phyloP scores from a whole-genome alignment of 2,329 filamentous ascomycete genomes.

The Trichoderma sp. region DNA sequence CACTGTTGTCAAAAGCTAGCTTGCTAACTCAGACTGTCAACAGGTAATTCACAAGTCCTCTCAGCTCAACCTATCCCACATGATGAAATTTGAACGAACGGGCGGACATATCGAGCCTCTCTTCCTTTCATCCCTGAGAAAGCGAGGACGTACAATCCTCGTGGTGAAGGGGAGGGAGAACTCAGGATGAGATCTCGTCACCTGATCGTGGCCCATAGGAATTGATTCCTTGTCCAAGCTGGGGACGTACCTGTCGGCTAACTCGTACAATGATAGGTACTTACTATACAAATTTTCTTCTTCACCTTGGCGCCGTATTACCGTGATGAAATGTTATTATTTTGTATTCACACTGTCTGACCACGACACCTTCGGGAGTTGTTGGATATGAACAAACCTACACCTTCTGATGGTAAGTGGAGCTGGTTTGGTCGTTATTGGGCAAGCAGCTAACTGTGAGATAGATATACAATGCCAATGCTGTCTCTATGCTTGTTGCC shows the following conservation, averaged over 20 bases:
- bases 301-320: slow-evolving; percentile 29
- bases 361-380: slow-evolving; percentile 41
- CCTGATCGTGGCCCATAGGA: slow-evolving; percentile 53
- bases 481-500: not conserved
- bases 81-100: slow-evolving; percentile 71
- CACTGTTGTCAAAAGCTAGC: slow-evolving; percentile 29
- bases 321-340: slow-evolving; percentile 51
- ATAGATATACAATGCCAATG: slow-evolving; percentile 7
- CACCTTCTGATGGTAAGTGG: slow-evolving; percentile 56
- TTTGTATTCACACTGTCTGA: slow-evolving; percentile 65
- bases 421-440: not conserved
- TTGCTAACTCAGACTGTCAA: slow-evolving; percentile 44
- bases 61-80: slow-evolving; percentile 38
- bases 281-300: slow-evolving; percentile 35
- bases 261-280: slow-evolving; percentile 43
- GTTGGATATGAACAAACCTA: slow-evolving; percentile 55
- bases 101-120: slow-evolving; percentile 66
- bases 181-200: slow-evolving; percentile 70
- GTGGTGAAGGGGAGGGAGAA: slow-evolving; percentile 54
- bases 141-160: slow-evolving; percentile 65
- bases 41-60: slow-evolving; percentile 46
- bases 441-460: not conserved
- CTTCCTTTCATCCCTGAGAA: slow-evolving; percentile 49
- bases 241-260: slow-evolving; percentile 36
- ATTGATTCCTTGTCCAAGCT: slow-evolving; percentile 37